Evolutionary conservation across 1,139 yeast genomes (phyloP), one percentile per base, ranked within the genome.

Genomic region (Taiozyma sp.): DNA sequence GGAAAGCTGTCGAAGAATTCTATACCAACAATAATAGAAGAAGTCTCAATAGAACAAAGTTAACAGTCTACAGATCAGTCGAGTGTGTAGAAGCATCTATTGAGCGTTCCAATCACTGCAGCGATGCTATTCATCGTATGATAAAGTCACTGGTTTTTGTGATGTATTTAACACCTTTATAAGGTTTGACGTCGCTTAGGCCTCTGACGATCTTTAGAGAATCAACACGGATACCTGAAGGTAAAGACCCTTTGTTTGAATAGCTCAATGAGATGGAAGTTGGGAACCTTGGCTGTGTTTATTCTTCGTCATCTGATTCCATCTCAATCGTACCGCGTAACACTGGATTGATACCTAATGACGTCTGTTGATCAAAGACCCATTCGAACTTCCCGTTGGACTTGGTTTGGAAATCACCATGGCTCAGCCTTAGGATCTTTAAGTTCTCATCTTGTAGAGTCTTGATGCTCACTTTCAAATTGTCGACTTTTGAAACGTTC

Each of bases 81-180:
- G 7, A 24, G 27, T 24, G 27, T 24, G 27, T 24, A 24, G 27
- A 24, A 24, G 27, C 8, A 7, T 13, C 34, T 30, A 30, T 30
- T 30, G 7, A 8, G 12, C n/a, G n/a, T 30, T 30, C 12, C n/a
- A 13, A 2, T 30, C 7, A 4, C n/a, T 30, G 5, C 12, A 30
- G 34, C 2, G n/a, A 30, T 12, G n/a, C 7, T 12, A 30, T 12
- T 46, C 45, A 61, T 52, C 65, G 58, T 49, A 62, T 62, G 16
- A 60, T 51, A 62, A 72, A 82, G 52, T 84, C 83, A 0, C 87
- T 90, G 0, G 88, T 76, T 49, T 71, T 70, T 6, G 97, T 83
- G 13, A 80, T 71, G 64, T 92, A 92, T 63, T 92, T 87, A 29
- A 92, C 97, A 1, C 99, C 98, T 66, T 92, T 93, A 73, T 84